Percentiles rank a stretch among this genome's conserved stretches.
Conservation (phyloP, 768 basidiomycete species). For the Mycena latifolia region DNA sequence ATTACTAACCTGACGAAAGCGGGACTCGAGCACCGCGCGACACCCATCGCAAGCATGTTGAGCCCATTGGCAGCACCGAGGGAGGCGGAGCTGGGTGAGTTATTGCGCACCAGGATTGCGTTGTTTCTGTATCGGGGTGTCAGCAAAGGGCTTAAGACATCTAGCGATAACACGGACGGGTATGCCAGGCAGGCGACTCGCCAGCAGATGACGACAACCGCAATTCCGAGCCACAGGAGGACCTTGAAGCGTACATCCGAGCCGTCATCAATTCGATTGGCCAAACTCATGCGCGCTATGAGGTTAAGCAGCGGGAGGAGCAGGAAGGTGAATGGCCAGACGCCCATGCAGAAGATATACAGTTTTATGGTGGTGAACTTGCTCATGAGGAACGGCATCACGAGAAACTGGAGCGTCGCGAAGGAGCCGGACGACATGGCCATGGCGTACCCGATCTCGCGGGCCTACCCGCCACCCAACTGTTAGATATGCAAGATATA, state of each 20-base stretch:
- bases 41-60: no score
- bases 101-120: no score
- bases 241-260: slow-evolving; percentile 32
- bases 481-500: no score
- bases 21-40: no score
- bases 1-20: no score
- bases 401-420: slow-evolving; percentile 57
- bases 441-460: slow-evolving; percentile 59
- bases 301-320: slow-evolving; percentile 62
- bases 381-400: slow-evolving; percentile 66
- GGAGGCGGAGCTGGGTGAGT: no score
- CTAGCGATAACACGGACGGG: no score
- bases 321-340: background rate
- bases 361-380: slow-evolving; percentile 61
- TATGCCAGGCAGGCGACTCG: slow-evolving; percentile 61
- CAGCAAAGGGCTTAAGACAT: no score
- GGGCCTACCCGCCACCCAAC: no score
- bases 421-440: slow-evolving; percentile 58
- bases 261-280: slow-evolving; percentile 54
- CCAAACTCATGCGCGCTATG: slow-evolving; percentile 59
- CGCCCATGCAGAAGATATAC: slow-evolving; percentile 49
- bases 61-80: no score
- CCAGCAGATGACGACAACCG: slow-evolving; percentile 31
- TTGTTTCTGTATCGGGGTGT: no score
- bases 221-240: background rate